phyloP scores from a whole-genome alignment of 768 basidiomycete species.

The Boletus edulis region DNA sequence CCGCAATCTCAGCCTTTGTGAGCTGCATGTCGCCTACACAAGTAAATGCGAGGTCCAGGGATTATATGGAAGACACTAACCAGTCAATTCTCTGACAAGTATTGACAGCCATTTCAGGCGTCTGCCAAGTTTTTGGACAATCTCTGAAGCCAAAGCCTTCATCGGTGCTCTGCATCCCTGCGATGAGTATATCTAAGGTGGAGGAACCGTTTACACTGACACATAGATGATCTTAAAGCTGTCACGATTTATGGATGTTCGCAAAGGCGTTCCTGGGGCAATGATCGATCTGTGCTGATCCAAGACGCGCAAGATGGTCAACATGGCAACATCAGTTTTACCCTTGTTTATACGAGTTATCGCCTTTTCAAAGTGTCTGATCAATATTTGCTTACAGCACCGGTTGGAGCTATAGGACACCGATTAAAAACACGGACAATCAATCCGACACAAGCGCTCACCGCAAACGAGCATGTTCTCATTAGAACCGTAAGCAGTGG shows the following conservation, averaged over 20 bases:
- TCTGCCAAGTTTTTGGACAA: constrained; percentile 89
- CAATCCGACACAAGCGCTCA: constrained; percentile 8
- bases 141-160: constrained; percentile 96
- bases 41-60: background rate
- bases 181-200: background rate
- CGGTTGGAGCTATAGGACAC: constrained; percentile 77
- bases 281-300: constrained; percentile 56
- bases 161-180: constrained; percentile 74
- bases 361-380: background rate
- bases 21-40: constrained; percentile 88
- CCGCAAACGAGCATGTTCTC: constrained; percentile 85
- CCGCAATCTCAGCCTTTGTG: constrained; percentile 88
- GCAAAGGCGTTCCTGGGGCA: constrained; percentile 31
- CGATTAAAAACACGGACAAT: background rate
- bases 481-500: constrained; percentile 90
- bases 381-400: constrained; percentile 65
- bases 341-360: constrained; percentile 51
- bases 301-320: constrained; percentile 87
- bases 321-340: constrained; percentile 98
- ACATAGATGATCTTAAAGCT: constrained; percentile 98
- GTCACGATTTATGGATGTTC: constrained; percentile 57
- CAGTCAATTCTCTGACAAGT: constrained; percentile 87
- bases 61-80: constrained; percentile 34
- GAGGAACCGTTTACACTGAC: constrained; percentile 38
- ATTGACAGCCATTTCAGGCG: constrained; percentile 86